phyloP scores from a whole-genome alignment of 23 red algal species.

The Chondrus crispus region DNA sequence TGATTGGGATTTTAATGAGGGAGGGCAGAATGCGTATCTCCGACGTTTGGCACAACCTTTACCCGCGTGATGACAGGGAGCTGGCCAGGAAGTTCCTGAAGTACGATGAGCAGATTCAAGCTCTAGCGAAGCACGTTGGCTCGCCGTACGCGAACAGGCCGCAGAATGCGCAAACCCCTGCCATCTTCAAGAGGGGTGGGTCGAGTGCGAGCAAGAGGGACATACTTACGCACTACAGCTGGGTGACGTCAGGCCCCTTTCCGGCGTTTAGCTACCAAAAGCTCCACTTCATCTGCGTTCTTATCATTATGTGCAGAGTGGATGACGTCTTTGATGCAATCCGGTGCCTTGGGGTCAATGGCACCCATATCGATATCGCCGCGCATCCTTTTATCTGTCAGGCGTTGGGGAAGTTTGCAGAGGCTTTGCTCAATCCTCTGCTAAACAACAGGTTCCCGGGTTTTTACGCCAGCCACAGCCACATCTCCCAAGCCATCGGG shows the following conservation, averaged over 20 bases:
- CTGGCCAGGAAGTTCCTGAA: slow-evolving; percentile 2
- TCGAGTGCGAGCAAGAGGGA: slow-evolving; percentile 37
- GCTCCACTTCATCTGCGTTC: slow-evolving; percentile 29
- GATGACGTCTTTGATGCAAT: slow-evolving; percentile 49
- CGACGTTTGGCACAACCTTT: slow-evolving; percentile 47
- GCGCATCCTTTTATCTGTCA: slow-evolving; percentile 33
- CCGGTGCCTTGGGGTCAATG: neutral
- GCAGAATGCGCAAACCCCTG: neutral
- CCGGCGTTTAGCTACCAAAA: slow-evolving; percentile 15
- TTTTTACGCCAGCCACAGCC: neutral
- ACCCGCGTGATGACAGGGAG: slow-evolving; percentile 1
- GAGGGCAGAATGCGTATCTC: slow-evolving; percentile 15
- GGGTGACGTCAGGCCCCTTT: slow-evolving; percentile 19
- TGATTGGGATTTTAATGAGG: slow-evolving; percentile 18
- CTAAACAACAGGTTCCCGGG: slow-evolving; percentile 6
- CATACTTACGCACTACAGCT: slow-evolving; percentile 13
- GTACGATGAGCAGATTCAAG: slow-evolving; percentile 29
- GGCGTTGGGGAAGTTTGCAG: neutral
- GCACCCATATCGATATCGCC: slow-evolving; percentile 31
- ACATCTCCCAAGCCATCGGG: slow-evolving; percentile 4
- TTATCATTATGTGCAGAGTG: slow-evolving; percentile 16
- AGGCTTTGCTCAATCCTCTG: slow-evolving; percentile 27
- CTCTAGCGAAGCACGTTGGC: neutral
- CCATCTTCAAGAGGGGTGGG: neutral
- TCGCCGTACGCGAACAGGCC: neutral